Evolutionary conservation across 148 eudicot genomes (phyloP), one percentile per base, ranked within the genome.

Genomic region (Limonium bicolor): DNA sequence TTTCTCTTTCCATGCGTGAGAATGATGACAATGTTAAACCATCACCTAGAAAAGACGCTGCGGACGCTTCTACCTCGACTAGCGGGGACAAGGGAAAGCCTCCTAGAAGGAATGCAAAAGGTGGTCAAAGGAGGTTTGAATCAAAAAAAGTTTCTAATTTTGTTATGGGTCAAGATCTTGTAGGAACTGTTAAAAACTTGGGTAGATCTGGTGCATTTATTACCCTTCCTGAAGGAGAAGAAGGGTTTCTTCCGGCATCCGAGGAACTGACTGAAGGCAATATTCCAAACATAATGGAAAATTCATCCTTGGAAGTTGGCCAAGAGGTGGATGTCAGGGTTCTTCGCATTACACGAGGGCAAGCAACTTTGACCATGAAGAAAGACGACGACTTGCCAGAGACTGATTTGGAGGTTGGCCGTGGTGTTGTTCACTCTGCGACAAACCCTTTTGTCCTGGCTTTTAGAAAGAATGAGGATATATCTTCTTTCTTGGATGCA

Each of bases 301-400:
- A 60, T 20, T 62, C 95, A n/a, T 68, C 95, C 0, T 36, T 90
- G 51, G 68, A 75, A 64, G 58, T 78, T 28, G 95, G 93, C 24
- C 93, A 90, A 73, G 93, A 84, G 62, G 85, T 90, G 41, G 71
- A 54, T 27, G 93, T 84, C 26, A 77, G 95, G 3, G 99, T 90
- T 6, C 54, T 90, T 64, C 71, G 80, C 18, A 48, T 71, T 43
- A 23, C 65, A 39, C 68, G 99, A 66, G 99, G 93, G 34, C 66
- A 62, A 44, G 72, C 76, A 27, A 76, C 86, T 20, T 62, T 92
- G 50, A 92, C 95, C 0, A 85, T 82, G 85, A 85, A 74, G 50
- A 69, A 52, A 56, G 82, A 81, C 36, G 94, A 85, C 53, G 77
- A 61, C 51, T 65, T 7, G 53, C 50, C 39, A 48, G 59, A 57